Conservation (phyloP, 2,329 filamentous ascomycete genomes). For the Byssoonygena ceratinophila region DNA sequence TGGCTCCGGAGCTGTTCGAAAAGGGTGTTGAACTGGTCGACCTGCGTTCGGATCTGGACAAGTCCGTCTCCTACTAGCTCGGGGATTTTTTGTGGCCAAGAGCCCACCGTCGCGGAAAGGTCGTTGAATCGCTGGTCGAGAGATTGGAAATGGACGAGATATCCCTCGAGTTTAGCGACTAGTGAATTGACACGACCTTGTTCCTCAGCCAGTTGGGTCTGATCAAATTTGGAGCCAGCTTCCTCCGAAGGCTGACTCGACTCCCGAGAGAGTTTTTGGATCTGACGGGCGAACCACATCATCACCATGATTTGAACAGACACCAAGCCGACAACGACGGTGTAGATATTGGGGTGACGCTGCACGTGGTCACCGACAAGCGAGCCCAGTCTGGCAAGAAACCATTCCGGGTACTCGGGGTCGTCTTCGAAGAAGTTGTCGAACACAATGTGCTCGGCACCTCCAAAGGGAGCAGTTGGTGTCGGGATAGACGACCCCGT, state of each 20-base stretch:
- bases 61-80: background rate
- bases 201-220: background rate
- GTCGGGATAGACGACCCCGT: slow-evolving; percentile 1
- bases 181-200: background rate
- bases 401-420: slow-evolving; percentile 10
- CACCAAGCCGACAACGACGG: background rate
- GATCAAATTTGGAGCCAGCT: background rate
- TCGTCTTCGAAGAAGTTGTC: slow-evolving; percentile 1
- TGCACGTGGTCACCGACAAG: slow-evolving; percentile 4
- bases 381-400: slow-evolving; percentile 2
- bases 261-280: background rate
- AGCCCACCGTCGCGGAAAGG: background rate
- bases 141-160: background rate
- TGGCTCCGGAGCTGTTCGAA: slow-evolving; percentile 5
- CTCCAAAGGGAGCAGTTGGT: slow-evolving; percentile 7
- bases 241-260: background rate
- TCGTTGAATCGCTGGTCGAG: slow-evolving; percentile 1
- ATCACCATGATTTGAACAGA: background rate
- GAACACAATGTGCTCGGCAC: slow-evolving; percentile 4
- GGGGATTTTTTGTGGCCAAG: background rate
- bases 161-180: background rate
- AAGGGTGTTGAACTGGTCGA: background rate
- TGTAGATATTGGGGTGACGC: slow-evolving; percentile 11
- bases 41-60: slow-evolving; percentile 1
- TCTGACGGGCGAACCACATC: background rate